Conservation (phyloP, 73 alveolate genomes). For the Paramecium sonneborni region DNA sequence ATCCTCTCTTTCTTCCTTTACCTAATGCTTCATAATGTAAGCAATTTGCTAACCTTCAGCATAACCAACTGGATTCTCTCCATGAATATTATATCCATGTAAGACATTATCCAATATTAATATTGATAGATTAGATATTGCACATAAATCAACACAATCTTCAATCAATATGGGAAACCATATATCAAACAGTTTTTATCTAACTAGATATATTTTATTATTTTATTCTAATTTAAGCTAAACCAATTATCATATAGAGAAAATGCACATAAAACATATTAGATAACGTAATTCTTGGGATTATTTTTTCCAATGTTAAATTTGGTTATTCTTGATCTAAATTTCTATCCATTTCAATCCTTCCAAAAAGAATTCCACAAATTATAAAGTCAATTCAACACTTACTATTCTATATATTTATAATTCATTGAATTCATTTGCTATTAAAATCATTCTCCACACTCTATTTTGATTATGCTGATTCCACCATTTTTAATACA, state of each 20-base stretch:
- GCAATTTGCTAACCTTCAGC: constrained; percentile 91
- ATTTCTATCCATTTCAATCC: constrained; percentile 78
- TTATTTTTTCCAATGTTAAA: background rate
- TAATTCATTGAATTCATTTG: constrained; percentile 93
- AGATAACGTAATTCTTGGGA: constrained; percentile 78
- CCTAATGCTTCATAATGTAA: constrained; percentile 90
- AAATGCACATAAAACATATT: constrained; percentile 83
- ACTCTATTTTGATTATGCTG: constrained; percentile 29
- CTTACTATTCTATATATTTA: constrained; percentile 75
- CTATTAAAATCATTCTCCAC: constrained; percentile 95
- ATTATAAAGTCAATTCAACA: constrained; percentile 77
- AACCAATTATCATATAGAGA: constrained; percentile 79
- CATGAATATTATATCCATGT: constrained; percentile 98
- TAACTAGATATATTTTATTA: background rate
- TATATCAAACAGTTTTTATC: constrained; percentile 76
- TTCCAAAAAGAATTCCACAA: constrained; percentile 68
- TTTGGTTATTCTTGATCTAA: constrained; percentile 73
- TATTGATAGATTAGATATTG: constrained; percentile 89
- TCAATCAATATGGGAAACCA: constrained; percentile 82
- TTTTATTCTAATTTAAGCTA: constrained; percentile 68
- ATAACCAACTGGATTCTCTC: constrained; percentile 91
- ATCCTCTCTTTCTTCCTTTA: constrained; percentile 82
- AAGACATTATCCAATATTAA: constrained; percentile 89
- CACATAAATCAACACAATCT: constrained; percentile 94
- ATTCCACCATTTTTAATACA: background rate